A percentile compares a stretch with the other conserved stretches of the same genome.
Evolutionary conservation across 2,329 filamentous ascomycete genomes (phyloP).

Genomic region (Laburnicola sp.): DNA sequence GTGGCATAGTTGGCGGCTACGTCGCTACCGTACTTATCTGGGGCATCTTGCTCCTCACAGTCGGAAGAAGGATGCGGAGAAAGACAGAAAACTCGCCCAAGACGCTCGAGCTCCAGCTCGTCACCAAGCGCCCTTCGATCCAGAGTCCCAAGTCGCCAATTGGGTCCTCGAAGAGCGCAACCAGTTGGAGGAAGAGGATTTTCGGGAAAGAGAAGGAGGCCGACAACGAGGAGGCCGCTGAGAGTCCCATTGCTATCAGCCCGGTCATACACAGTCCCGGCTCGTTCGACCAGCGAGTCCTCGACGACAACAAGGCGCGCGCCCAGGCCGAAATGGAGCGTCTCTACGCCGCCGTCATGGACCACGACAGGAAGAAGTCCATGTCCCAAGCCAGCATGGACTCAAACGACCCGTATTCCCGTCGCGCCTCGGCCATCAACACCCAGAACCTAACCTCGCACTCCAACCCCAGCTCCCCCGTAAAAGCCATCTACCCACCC

Average conservation of each 20-base stretch:
- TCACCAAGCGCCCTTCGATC: conserved; percentile 46
- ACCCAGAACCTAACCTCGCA: conserved; percentile 27
- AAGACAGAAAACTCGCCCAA: conserved; percentile 56
- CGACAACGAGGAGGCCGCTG: conserved; percentile 26
- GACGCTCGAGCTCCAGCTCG: conserved; percentile 60
- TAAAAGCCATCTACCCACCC: conserved; percentile 55
- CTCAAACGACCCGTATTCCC: conserved; percentile 20
- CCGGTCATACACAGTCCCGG: conserved; percentile 61
- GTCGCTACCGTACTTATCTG: conserved; percentile 74
- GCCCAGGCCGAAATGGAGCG: conserved; percentile 83
- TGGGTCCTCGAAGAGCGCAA: conserved; percentile 31
- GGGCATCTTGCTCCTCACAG: conserved; percentile 59
- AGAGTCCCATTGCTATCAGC: conserved; percentile 30
- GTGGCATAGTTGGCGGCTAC: conserved; percentile 83
- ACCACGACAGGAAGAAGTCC: conserved; percentile 68
- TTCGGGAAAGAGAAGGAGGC: conserved; percentile 31
- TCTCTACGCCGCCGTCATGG: conserved; percentile 90
- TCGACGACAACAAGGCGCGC: conserved; percentile 73
- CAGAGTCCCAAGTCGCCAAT: conserved; percentile 6
- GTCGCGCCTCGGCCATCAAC: conserved; percentile 37
- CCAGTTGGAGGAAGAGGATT: conserved; percentile 39
- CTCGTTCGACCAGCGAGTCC: conserved; percentile 75
- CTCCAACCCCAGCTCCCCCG: conserved; percentile 45
- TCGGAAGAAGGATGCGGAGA: conserved; percentile 50
- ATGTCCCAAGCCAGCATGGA: conserved; percentile 32